Conservation (phyloP, 2,329 filamentous ascomycete species). For the Fusarium redolens region DNA sequence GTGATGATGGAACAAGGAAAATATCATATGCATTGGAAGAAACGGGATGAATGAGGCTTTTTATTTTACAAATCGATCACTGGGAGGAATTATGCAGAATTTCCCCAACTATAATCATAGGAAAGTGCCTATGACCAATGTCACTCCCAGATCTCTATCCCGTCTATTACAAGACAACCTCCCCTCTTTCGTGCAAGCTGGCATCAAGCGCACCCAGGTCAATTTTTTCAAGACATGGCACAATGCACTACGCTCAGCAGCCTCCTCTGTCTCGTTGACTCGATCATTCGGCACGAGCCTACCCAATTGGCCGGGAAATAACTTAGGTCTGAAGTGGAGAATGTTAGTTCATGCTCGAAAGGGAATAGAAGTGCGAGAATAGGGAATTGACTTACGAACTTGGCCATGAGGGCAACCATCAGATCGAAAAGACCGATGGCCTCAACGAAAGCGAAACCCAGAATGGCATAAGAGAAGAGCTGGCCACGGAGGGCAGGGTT, state of each 20-base stretch:
- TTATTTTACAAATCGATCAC: conserved; percentile 58
- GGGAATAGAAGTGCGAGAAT: not conserved
- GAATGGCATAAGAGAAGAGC: conserved; percentile 96
- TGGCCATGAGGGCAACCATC: conserved; percentile 95
- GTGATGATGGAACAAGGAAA: conserved; percentile 42
- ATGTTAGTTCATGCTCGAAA: conserved; percentile 15
- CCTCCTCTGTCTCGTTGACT: conserved; percentile 48
- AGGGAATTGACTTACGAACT: conserved; percentile 72
- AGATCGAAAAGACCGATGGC: conserved; percentile 90
- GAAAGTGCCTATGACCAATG: conserved; percentile 48
- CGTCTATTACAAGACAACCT: conserved; percentile 56
- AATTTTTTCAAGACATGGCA: conserved; percentile 45
- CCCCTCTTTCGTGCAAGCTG: conserved; percentile 51
- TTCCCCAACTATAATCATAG: conserved; percentile 52
- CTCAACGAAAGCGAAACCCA: conserved; percentile 95
- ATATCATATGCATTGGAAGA: conserved; percentile 49
- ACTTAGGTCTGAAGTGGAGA: conserved; percentile 51
- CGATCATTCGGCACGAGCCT: conserved; percentile 52
- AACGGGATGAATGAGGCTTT: conserved; percentile 55
- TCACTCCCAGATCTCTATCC: conserved; percentile 54
- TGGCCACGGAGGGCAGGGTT: conserved; percentile 95
- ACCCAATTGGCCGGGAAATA: conserved; percentile 48
- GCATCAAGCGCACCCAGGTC: conserved; percentile 42
- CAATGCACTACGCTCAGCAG: conserved; percentile 44
- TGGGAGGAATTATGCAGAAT: conserved; percentile 48